Evolutionary conservation across 2,329 filamentous ascomycete species (phyloP).

Genomic region (Anisogramma anomala): DNA sequence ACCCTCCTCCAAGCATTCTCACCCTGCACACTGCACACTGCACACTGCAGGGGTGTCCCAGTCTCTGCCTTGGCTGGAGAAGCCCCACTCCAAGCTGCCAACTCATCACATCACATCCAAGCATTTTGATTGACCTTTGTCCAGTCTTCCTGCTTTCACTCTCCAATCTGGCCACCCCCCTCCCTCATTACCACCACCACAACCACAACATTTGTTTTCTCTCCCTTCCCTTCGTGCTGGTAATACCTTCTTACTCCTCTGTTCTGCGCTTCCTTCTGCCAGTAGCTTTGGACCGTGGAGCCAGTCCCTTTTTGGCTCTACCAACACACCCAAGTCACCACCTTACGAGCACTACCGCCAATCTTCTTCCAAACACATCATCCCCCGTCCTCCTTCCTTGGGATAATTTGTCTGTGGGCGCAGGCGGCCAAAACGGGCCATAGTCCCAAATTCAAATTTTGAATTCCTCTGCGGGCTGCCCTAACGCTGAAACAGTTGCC

Average conservation of each 20-base stretch:
- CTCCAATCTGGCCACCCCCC: neutral
- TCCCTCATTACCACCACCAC: neutral
- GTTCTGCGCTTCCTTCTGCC: neutral
- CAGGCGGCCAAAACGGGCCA: slow-evolving; percentile 8
- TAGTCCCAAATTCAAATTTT: neutral
- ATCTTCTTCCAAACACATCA: slow-evolving; percentile 15
- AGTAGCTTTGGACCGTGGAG: neutral
- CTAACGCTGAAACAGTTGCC: neutral
- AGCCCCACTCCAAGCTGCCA: neutral
- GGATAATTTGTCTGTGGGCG: neutral
- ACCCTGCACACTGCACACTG: neutral
- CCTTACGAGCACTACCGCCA: no score
- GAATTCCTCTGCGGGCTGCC: neutral
- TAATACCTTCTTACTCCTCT: neutral
- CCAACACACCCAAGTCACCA: no score
- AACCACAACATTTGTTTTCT: neutral
- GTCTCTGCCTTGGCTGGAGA: neutral
- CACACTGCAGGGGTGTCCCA: neutral
- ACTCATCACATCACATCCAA: slow-evolving; percentile 1
- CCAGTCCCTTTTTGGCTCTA: neutral
- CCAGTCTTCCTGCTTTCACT: neutral
- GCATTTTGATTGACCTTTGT: neutral
- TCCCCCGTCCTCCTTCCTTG: slow-evolving; percentile 9
- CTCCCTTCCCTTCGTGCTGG: neutral
- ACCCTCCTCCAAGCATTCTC: no score